phyloP scores from a whole-genome alignment of 495 filamentous ascomycete genomes.

The Aspergillus leporis region DNA sequence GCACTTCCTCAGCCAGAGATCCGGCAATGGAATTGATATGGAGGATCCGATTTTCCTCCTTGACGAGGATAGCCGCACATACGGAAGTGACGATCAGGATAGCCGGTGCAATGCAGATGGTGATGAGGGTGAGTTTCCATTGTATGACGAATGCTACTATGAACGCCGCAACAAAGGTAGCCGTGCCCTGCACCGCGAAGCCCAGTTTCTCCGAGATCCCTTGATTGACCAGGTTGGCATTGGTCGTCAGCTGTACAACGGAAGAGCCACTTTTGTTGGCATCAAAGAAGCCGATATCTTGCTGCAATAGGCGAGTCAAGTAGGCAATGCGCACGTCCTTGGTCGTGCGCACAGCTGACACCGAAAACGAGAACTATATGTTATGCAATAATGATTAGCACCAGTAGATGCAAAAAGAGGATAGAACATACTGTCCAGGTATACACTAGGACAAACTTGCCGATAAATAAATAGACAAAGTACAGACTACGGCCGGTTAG shows the following conservation, averaged over 20 bases:
- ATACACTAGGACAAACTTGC: background rate
- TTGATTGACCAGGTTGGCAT: slow-evolving; percentile 40
- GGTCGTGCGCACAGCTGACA: slow-evolving; percentile 3
- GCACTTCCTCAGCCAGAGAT: slow-evolving; percentile 43
- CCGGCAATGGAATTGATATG: slow-evolving; percentile 22
- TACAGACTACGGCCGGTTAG: background rate
- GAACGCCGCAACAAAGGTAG: slow-evolving; percentile 48
- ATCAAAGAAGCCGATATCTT: slow-evolving; percentile 1
- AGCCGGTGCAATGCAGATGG: slow-evolving; percentile 27
- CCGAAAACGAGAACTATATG: background rate
- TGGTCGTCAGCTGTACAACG: slow-evolving; percentile 34
- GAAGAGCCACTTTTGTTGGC: slow-evolving; percentile 16
- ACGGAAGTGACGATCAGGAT: slow-evolving; percentile 24
- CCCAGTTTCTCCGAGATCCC: slow-evolving; percentile 43
- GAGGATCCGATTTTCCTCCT: slow-evolving; percentile 23
- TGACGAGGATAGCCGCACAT: slow-evolving; percentile 13
- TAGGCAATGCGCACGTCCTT: background rate
- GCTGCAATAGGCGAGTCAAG: slow-evolving; percentile 3
- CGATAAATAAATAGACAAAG: slow-evolving; percentile 7
- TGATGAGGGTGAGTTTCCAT: slow-evolving; percentile 43
- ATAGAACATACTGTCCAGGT: slow-evolving; percentile 3
- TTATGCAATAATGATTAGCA: background rate
- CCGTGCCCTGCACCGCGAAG: slow-evolving; percentile 39
- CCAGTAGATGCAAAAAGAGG: background rate
- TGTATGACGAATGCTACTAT: slow-evolving; percentile 45